phyloP scores from a whole-genome alignment of 208 protist species.

The Tritrichomonas foetus region DNA sequence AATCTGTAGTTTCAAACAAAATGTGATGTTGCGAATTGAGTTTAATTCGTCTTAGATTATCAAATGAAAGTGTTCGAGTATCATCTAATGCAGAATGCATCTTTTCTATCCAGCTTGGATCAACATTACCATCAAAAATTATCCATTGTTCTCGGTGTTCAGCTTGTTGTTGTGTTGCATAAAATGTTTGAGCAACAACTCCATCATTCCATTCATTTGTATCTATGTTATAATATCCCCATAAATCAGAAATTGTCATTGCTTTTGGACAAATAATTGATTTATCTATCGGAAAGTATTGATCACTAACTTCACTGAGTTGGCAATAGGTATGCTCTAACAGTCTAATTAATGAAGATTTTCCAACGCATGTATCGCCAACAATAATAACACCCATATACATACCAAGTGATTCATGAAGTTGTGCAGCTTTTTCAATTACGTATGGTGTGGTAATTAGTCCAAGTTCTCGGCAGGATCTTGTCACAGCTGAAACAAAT shows the following conservation, averaged over 20 bases:
- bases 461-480: conserved; percentile 64
- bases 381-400: conserved; percentile 80
- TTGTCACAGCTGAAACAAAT: conserved; percentile 74
- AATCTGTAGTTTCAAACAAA: conserved; percentile 95
- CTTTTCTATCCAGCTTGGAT: conserved; percentile 96
- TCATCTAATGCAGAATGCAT: conserved; percentile 97
- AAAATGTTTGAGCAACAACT: conserved; percentile 66
- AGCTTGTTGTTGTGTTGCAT: conserved; percentile 66
- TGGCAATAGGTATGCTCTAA: background rate
- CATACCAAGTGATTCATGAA: background rate
- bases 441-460: conserved; percentile 49
- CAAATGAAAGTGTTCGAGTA: conserved; percentile 91
- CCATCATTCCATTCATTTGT: conserved; percentile 69
- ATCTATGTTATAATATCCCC: background rate
- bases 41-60: conserved; percentile 86
- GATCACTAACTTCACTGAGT: background rate
- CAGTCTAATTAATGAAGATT: conserved; percentile 55
- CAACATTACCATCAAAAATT: conserved; percentile 93
- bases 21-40: conserved; percentile 72
- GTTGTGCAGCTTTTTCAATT: conserved; percentile 40
- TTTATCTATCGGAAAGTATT: background rate
- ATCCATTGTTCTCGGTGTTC: conserved; percentile 77
- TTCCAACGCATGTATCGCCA: conserved; percentile 82
- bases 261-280: conserved; percentile 71
- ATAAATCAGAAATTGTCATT: conserved; percentile 67